These are phyloP conservation scores for Schizochytrium sp. DNA, from an alignment of 108 stramenopile genomes.

Conservation along the genomic window DNA sequence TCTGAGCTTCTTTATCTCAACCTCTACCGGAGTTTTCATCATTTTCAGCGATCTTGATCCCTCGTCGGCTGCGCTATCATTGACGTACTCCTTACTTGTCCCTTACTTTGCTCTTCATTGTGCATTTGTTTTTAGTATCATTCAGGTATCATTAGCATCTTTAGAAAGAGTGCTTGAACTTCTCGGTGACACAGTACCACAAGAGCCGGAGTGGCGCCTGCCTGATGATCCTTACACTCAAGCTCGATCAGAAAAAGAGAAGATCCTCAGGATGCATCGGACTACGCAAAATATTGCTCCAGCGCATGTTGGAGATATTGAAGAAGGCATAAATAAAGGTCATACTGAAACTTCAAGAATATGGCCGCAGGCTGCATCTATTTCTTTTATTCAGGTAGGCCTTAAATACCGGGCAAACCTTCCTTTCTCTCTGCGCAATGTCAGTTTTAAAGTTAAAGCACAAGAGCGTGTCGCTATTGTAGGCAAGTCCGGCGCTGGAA, in stretches of 20 bases:
- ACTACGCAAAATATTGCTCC: background rate
- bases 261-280: background rate
- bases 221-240: background rate
- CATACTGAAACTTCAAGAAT: background rate
- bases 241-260: background rate
- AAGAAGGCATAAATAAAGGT: background rate
- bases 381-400: conserved; percentile 44
- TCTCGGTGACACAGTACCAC: background rate
- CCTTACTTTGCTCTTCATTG: conserved; percentile 74
- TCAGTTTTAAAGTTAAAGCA: conserved; percentile 53
- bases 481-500: conserved; percentile 85
- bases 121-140: conserved; percentile 83
- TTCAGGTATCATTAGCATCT: conserved; percentile 91
- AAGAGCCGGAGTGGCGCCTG: conserved; percentile 59
- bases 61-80: background rate
- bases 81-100: background rate
- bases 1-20: conserved; percentile 79
- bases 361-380: conserved; percentile 57
- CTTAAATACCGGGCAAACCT: conserved; percentile 68
- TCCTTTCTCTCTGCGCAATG: conserved; percentile 60
- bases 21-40: conserved; percentile 81
- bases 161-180: conserved; percentile 75
- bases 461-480: conserved; percentile 67
- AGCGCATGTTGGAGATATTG: background rate
- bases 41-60: conserved; percentile 84